Evolutionary conservation across 1,284 basidiomycete species (phyloP), one percentile per base, ranked within the genome.

Genomic region (Trichosporon sp.): DNA sequence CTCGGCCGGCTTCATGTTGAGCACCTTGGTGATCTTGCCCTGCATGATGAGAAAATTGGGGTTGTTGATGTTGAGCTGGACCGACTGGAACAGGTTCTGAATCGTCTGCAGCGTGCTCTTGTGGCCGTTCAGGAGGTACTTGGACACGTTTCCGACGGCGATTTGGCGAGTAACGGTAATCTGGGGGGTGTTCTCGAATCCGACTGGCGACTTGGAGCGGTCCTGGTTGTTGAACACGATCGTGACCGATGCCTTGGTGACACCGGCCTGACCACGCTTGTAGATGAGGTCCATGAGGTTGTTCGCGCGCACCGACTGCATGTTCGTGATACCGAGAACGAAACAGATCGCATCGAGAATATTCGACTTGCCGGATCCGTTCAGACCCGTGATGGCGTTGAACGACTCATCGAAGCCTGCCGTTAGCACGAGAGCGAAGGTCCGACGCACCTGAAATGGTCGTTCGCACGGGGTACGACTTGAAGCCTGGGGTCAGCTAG

Each of bases 1-100:
- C 83, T 99, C 97, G 84, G 92, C 91, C 0, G 97, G 96, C 68
- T 94, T 92, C 97, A 99, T 99, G 84, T 98, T 99, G 70, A 99
- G 89, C 1, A 99, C 93, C 85, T 96, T 96, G 11, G 94, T 96
- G 79, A 96, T 96, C 65, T 91, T 90, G 64, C 97, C 97, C 85
- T 99, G 97, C 96, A 99, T 99, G 84, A 99, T 99, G 73, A 99
- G 88, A 85, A 99, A 99, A 82, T 99, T 99, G 64, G 97, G 97
- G 83, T 98, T 99, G 86, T 99, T 99, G 88, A 99, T 99, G 84
- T 99, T 99, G 78, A 99, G 90, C 84, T 98, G 96, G 0, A 99
- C 95, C 48, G 93, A 92, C 83, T 99, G 97, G 80, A 99, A 99
- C 51, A 99, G 88, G 66, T 91, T 93, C 79, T 98, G 96, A 1